Evolutionary conservation across 495 filamentous ascomycete genomes (phyloP).

Genomic region (Annulohypoxylon nitens): DNA sequence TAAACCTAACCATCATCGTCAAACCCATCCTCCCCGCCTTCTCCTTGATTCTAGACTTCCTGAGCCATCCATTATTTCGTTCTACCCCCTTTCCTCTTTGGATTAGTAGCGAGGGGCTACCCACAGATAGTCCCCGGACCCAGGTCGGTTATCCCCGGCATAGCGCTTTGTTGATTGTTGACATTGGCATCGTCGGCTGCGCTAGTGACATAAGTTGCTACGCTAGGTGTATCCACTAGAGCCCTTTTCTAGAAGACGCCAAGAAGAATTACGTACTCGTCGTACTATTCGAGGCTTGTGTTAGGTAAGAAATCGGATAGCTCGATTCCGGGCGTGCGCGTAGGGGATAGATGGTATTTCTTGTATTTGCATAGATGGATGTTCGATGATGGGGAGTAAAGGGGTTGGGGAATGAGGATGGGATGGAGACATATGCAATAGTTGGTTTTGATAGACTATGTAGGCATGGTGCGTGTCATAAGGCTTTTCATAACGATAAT

Average conservation of each 20-base stretch:
- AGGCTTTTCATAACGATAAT: not conserved
- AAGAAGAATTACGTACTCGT: conserved; percentile 9
- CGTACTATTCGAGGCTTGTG: not conserved
- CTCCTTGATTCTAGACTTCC: not conserved
- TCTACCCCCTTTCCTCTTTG: conserved; percentile 6
- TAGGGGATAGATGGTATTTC: not conserved
- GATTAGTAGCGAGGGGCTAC: not conserved
- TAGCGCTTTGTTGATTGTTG: conserved; percentile 11
- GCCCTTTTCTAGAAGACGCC: conserved; percentile 6
- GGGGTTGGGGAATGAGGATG: not conserved
- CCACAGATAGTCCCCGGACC: conserved; percentile 8
- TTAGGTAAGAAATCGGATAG: not conserved
- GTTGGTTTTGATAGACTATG: not conserved
- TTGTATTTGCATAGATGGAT: not conserved
- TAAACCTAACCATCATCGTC: not conserved
- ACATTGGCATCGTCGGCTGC: conserved; percentile 1
- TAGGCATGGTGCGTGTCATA: not conserved
- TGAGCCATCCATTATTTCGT: not conserved
- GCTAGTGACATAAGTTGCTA: not conserved
- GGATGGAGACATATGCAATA: not conserved
- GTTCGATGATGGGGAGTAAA: not conserved
- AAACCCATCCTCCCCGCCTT: not conserved
- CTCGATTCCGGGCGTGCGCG: not conserved
- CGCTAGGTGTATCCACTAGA: not conserved
- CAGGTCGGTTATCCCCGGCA: conserved; percentile 4